Conservation (phyloP, 2,329 filamentous ascomycete genomes). For the Pseudofabraea citricarpa region DNA sequence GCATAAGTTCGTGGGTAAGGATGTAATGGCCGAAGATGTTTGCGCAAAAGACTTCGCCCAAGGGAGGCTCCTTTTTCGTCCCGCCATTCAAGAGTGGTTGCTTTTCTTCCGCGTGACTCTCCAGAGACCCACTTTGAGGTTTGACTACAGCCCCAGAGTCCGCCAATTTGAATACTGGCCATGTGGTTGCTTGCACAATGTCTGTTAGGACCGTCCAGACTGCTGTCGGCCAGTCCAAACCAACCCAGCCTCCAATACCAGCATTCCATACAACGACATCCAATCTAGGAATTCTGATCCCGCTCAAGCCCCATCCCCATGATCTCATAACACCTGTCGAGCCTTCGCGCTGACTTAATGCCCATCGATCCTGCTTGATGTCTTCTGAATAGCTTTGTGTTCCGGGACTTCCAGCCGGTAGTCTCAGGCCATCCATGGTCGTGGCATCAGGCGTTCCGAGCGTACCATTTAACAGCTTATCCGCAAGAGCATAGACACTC, state of each 20-base stretch:
- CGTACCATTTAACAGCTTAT: conserved; percentile 26
- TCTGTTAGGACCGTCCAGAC: conserved; percentile 51
- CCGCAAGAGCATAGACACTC: conserved; percentile 34
- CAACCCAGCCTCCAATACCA: conserved; percentile 80
- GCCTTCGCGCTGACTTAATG: conserved; percentile 43
- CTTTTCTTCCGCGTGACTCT: conserved; percentile 19
- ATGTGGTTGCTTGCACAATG: conserved; percentile 64
- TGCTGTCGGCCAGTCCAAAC: conserved; percentile 65
- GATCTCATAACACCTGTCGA: conserved; percentile 43
- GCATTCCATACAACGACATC: conserved; percentile 83
- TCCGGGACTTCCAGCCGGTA: conserved; percentile 27
- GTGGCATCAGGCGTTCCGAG: conserved; percentile 27
- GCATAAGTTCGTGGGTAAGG: conserved; percentile 73
- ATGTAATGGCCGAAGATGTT: conserved; percentile 97
- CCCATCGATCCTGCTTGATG: conserved; percentile 24
- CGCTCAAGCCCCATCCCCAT: conserved; percentile 28
- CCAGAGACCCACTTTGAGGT: conserved; percentile 37
- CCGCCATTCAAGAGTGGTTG: conserved; percentile 18
- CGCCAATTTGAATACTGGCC: conserved; percentile 71
- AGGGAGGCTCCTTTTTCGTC: conserved; percentile 42
- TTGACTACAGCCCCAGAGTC: conserved; percentile 46
- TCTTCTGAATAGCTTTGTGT: conserved; percentile 21
- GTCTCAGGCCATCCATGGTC: conserved; percentile 22
- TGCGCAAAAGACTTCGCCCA: conserved; percentile 83
- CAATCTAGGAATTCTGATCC: conserved; percentile 60